These are phyloP conservation scores for Penicillium crustosum DNA, from an alignment of 2,329 filamentous ascomycete genomes.

Conservation along the genomic window DNA sequence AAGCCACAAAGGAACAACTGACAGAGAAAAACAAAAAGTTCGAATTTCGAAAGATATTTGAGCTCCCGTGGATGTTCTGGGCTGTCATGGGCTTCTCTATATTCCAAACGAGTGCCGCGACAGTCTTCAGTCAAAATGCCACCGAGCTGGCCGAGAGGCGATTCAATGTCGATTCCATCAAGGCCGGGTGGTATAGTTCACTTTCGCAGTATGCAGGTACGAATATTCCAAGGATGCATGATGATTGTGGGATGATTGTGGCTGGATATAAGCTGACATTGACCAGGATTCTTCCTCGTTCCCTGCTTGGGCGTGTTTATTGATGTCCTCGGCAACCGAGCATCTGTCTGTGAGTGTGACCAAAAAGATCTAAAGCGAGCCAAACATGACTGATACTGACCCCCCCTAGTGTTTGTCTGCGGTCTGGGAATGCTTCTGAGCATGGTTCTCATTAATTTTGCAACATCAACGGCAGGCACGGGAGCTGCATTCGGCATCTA, in stretches of 20 bases:
- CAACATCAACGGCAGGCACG: slow-evolving; percentile 51
- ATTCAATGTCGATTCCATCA: slow-evolving; percentile 56
- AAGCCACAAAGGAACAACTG: slow-evolving; percentile 59
- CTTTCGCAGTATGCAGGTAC: slow-evolving; percentile 54
- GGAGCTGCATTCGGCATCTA: slow-evolving; percentile 62
- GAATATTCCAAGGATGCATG: neutral
- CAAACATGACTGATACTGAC: slow-evolving; percentile 29
- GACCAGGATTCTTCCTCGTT: slow-evolving; percentile 55
- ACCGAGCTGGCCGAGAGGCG: slow-evolving; percentile 62
- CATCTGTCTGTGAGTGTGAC: slow-evolving; percentile 43
- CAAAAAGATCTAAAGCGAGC: too few species aligned
- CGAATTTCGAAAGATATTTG: slow-evolving; percentile 56
- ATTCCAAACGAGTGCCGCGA: slow-evolving; percentile 58
- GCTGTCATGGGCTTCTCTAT: slow-evolving; percentile 55
- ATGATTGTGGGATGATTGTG: neutral
- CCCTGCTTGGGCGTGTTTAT: slow-evolving; percentile 58
- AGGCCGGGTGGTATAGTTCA: slow-evolving; percentile 62
- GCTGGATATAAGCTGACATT: neutral
- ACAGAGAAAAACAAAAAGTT: slow-evolving; percentile 61
- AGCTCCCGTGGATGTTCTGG: slow-evolving; percentile 63
- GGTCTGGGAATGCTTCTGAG: slow-evolving; percentile 53
- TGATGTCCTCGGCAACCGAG: slow-evolving; percentile 56
- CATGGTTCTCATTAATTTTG: slow-evolving; percentile 58
- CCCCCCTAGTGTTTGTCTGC: slow-evolving; percentile 39
- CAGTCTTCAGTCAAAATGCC: slow-evolving; percentile 57